A percentile compares a stretch with the other conserved stretches of the same genome.
Evolutionary conservation across 371 early-diverging fungal genomes (phyloP).

Genomic region (Syncephalis plumigaleata): DNA sequence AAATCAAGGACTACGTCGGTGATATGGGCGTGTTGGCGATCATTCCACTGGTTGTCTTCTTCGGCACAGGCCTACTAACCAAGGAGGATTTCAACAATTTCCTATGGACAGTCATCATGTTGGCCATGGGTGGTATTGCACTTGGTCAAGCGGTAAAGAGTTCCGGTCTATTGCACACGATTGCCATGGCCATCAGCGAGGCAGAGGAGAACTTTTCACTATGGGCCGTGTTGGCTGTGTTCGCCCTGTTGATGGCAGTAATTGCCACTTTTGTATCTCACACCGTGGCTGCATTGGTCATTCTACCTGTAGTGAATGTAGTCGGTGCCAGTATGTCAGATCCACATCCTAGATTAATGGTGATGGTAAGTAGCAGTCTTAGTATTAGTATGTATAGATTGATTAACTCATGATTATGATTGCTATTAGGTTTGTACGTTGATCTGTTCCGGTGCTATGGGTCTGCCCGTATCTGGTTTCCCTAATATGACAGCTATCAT

Average conservation of each 20-base stretch:
- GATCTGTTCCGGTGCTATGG: constrained; percentile 83
- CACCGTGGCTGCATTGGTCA: constrained; percentile 81
- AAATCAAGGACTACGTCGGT: constrained; percentile 53
- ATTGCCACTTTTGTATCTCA: constrained; percentile 84
- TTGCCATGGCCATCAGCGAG: constrained; percentile 46
- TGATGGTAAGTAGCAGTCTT: constrained; percentile 57
- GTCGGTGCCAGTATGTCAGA: constrained; percentile 58
- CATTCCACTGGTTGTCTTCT: constrained; percentile 82
- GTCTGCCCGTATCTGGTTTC: constrained; percentile 83
- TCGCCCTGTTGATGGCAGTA: constrained; percentile 48
- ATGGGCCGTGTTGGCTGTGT: constrained; percentile 47
- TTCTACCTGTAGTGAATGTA: constrained; percentile 61
- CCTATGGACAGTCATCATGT: constrained; percentile 83
- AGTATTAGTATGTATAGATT: constrained; percentile 9
- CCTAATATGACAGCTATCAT: constrained; percentile 95
- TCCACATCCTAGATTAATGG: constrained; percentile 71
- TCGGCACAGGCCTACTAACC: constrained; percentile 68
- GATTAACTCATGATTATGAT: neutral
- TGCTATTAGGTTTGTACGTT: constrained; percentile 34
- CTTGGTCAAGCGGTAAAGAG: constrained; percentile 84
- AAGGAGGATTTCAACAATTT: constrained; percentile 93
- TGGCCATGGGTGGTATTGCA: constrained; percentile 89
- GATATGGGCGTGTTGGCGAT: constrained; percentile 89
- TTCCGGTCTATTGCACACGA: constrained; percentile 60
- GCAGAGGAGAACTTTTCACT: constrained; percentile 41